Conservation (phyloP, 495 filamentous ascomycete species). For the Extremus antarcticus region DNA sequence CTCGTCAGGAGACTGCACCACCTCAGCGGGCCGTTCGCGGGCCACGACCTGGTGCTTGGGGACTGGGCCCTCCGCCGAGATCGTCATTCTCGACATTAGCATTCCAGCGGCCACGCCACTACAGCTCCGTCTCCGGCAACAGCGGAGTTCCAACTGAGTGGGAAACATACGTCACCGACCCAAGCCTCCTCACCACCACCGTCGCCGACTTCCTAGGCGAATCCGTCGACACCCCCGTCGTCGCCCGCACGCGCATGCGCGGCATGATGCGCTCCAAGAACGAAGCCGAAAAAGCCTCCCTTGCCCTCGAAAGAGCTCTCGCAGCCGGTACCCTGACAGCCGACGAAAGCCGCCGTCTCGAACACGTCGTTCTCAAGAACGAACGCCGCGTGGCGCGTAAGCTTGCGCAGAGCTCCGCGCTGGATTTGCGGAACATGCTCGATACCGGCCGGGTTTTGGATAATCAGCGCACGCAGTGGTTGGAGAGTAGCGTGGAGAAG, state of each 20-base stretch:
- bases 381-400: slow-evolving; percentile 6
- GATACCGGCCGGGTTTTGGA: slow-evolving; percentile 11
- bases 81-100: not conserved
- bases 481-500: slow-evolving; percentile 11
- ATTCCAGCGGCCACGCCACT: not conserved
- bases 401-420: slow-evolving; percentile 7
- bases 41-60: too few relatives aligned
- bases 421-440: slow-evolving; percentile 6
- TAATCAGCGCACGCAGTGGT: slow-evolving; percentile 6
- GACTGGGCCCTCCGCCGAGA: not conserved
- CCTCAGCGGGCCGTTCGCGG: too few relatives aligned
- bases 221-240: not conserved
- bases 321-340: slow-evolving; percentile 5
- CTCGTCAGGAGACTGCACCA: not conserved
- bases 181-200: not conserved
- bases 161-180: not conserved
- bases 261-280: not conserved
- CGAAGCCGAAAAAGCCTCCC: not conserved
- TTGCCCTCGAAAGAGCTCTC: not conserved
- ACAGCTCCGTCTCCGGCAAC: not conserved
- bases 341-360: not conserved
- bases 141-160: not conserved
- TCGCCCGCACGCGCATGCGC: slow-evolving; percentile 2
- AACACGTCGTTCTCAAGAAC: slow-evolving; percentile 1
- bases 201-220: slow-evolving; percentile 10